Conservation (phyloP, 441 rosid species). For the Omphalea diandra region DNA sequence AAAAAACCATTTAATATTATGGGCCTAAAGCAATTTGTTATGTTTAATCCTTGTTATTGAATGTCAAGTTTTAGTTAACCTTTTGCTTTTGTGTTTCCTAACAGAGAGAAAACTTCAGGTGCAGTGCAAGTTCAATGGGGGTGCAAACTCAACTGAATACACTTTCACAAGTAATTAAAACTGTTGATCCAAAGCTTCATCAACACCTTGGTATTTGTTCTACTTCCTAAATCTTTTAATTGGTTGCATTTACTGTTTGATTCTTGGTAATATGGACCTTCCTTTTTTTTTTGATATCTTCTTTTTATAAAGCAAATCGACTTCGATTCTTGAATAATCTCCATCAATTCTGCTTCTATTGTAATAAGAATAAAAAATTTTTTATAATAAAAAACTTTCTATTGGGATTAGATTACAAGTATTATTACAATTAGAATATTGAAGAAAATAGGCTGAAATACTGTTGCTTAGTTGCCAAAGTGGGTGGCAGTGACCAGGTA, state of each 20-base stretch:
- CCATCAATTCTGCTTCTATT: no score
- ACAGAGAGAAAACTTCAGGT: constrained; percentile 92
- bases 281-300: constrained; percentile 2
- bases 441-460: neutral
- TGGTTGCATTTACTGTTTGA: constrained; percentile 5
- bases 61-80: constrained; percentile 16
- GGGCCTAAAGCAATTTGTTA: constrained; percentile 7
- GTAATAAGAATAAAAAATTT: no score
- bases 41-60: constrained; percentile 4
- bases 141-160: constrained; percentile 82
- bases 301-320: no score
- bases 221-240: constrained; percentile 14
- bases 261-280: constrained; percentile 4
- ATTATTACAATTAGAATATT: no score
- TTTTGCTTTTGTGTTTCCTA: constrained; percentile 24
- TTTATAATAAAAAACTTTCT: no score
- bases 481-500: neutral
- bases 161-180: constrained; percentile 80
- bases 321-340: no score
- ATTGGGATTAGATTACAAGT: neutral
- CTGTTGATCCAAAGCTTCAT: constrained; percentile 90
- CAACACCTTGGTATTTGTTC: constrained; percentile 75
- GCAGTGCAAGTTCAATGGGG: constrained; percentile 67
- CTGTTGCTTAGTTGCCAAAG: neutral
- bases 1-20: neutral